A percentile compares a stretch with the other conserved stretches of the same genome.
These are phyloP conservation scores for Aeschynomene evenia DNA, from an alignment of 306 rosid species.

Conservation along the genomic window DNA sequence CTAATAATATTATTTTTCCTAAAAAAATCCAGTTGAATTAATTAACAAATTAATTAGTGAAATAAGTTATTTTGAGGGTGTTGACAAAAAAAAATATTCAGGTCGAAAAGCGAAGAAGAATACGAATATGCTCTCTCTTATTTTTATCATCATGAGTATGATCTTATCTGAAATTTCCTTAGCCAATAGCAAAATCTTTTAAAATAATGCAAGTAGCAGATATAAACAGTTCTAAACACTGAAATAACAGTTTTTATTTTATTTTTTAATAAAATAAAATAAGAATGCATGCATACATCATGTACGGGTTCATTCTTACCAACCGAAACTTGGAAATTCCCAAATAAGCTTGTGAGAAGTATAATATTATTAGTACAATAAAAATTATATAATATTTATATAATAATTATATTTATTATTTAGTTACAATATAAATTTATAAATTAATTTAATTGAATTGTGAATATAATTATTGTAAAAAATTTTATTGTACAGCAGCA, in stretches of 20 bases:
- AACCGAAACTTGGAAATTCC: not conserved
- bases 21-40: not conserved
- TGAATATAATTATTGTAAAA: no score
- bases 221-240: not conserved
- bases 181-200: not conserved
- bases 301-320: not conserved
- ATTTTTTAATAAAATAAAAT: no score
- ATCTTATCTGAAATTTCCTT: conserved; percentile 12
- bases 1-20: not conserved
- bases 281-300: not conserved
- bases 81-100: not conserved
- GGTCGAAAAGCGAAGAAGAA: not conserved
- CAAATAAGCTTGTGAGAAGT: not conserved
- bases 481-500: no score
- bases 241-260: not conserved
- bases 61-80: not conserved
- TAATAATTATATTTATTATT: no score
- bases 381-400: no score
- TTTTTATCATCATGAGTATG: not conserved
- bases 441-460: no score
- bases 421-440: no score
- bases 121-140: not conserved
- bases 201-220: not conserved
- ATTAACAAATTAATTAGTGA: not conserved
- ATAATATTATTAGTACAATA: no score